phyloP scores from a whole-genome alignment of 164 flowering plant genomes.

The Vitis rotundifolia region DNA sequence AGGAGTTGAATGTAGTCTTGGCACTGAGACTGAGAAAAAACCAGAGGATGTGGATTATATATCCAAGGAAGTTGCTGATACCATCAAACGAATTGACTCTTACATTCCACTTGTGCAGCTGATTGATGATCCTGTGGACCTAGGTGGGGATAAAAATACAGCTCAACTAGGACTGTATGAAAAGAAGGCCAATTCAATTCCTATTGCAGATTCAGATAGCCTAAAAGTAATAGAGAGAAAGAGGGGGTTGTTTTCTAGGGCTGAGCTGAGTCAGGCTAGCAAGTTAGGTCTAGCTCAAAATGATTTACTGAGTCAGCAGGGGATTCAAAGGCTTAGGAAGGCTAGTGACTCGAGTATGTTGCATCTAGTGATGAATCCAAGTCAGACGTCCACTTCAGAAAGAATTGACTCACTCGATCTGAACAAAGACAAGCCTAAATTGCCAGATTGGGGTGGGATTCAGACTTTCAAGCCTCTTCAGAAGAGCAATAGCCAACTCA shows the following conservation, averaged over 20 bases:
- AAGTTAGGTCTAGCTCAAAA: not conserved
- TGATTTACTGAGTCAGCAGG: not conserved
- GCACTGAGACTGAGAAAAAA: not conserved
- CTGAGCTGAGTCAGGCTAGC: slow-evolving; percentile 4
- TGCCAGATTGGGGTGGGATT: not conserved
- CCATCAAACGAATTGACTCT: slow-evolving; percentile 23
- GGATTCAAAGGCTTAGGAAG: not conserved
- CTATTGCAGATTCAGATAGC: not conserved
- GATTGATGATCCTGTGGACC: not conserved
- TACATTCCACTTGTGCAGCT: slow-evolving; percentile 10
- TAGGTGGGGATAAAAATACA: slow-evolving; percentile 2
- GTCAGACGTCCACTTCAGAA: not conserved
- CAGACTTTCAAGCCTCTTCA: not conserved
- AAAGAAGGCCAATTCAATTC: not conserved
- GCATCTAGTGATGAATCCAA: not conserved
- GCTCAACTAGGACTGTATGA: not conserved
- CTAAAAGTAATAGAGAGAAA: not conserved
- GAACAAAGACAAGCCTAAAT: too few relatives aligned
- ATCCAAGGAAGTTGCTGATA: slow-evolving; percentile 20
- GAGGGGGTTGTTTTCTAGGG: not conserved
- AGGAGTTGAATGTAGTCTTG: not conserved
- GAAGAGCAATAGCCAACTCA: not conserved
- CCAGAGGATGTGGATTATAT: slow-evolving; percentile 4
- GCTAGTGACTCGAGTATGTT: not conserved
- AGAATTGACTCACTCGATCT: not conserved